These are phyloP conservation scores for Aschersonia sp. DNA, from an alignment of 2,329 filamentous ascomycete genomes.

Conservation along the genomic window DNA sequence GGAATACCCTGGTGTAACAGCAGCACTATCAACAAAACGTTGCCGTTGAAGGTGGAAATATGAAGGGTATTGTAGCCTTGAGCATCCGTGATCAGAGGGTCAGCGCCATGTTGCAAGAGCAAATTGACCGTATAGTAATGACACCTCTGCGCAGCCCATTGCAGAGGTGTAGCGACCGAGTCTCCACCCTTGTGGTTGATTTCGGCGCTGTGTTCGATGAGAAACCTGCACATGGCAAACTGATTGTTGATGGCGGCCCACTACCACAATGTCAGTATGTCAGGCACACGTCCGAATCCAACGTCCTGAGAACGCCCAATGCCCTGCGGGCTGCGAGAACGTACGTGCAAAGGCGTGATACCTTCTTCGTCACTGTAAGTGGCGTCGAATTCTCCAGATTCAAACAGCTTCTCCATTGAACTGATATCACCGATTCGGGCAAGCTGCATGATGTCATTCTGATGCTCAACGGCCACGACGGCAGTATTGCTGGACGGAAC, in stretches of 20 bases:
- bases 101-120: slow-evolving; percentile 78
- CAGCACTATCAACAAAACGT: slow-evolving; percentile 76
- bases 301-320: too few species aligned
- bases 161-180: slow-evolving; percentile 80
- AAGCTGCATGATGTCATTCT: slow-evolving; percentile 90
- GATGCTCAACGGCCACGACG: slow-evolving; percentile 7
- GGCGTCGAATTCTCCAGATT: slow-evolving; percentile 66
- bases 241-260: slow-evolving; percentile 99
- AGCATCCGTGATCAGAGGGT: slow-evolving; percentile 80
- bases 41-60: slow-evolving; percentile 93
- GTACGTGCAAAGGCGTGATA: slow-evolving; percentile 88
- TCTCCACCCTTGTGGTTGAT: slow-evolving; percentile 94
- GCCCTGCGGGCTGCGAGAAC: slow-evolving; percentile 8
- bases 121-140: slow-evolving; percentile 95
- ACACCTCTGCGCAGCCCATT: slow-evolving; percentile 94
- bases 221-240: slow-evolving; percentile 90
- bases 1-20: slow-evolving; percentile 91
- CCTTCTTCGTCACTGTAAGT: slow-evolving; percentile 80
- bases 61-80: slow-evolving; percentile 98
- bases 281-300: background rate
- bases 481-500: background rate
- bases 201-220: slow-evolving; percentile 71
- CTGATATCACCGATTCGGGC: slow-evolving; percentile 75
- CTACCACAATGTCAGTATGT: slow-evolving; percentile 29
- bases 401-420: slow-evolving; percentile 81